Evolutionary conservation across 2,329 filamentous ascomycete genomes (phyloP), one percentile per base, ranked within the genome.

Genomic region (Dactylella cylindrospora): DNA sequence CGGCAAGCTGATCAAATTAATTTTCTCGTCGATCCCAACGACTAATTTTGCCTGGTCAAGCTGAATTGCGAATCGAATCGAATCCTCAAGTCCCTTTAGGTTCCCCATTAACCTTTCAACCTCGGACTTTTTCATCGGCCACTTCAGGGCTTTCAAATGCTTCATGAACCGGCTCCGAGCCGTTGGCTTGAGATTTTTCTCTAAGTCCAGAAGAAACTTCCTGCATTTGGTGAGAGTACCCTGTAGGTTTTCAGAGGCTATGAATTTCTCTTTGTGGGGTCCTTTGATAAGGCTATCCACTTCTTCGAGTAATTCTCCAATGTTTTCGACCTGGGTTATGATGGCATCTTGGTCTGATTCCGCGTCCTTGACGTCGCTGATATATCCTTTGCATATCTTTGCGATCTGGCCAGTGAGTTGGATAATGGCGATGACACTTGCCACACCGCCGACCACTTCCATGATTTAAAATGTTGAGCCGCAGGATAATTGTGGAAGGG

Each of bases 401-500:
- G 23, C 22, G 15, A 46, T 13, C 31, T 31, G 20, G 1, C 12
- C 50, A 5, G 50, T 17, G 3, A 54, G 29, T 20, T 46, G 28
- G 9, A 39, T 7, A 10, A 44, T 33, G 7, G 49, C 49, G 19
- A 52, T 52, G 7, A 44, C 23, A 22, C 49, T 52, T n/a, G 49
- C 40, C 7, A 36, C 50, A 8, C 19, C 40, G 25, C 50, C 50
- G 3, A 46, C 33, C 3, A 36, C 50, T 25, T 54, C 50, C 50
- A 54, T 54, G 6, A 9, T 49, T 5, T 38, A 20, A n/a, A n/a
- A n/a, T n/a, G n/a, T n/a, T n/a, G n/a, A n/a, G n/a, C n/a, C n/a
- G n/a, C n/a, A n/a, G n/a, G n/a, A n/a, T n/a, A n/a, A n/a, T n/a
- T n/a, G n/a, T n/a, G n/a, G n/a, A n/a, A n/a, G n/a, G n/a, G n/a